Conservation (phyloP, 495 filamentous ascomycete species). For the Acidomyces sp. region DNA sequence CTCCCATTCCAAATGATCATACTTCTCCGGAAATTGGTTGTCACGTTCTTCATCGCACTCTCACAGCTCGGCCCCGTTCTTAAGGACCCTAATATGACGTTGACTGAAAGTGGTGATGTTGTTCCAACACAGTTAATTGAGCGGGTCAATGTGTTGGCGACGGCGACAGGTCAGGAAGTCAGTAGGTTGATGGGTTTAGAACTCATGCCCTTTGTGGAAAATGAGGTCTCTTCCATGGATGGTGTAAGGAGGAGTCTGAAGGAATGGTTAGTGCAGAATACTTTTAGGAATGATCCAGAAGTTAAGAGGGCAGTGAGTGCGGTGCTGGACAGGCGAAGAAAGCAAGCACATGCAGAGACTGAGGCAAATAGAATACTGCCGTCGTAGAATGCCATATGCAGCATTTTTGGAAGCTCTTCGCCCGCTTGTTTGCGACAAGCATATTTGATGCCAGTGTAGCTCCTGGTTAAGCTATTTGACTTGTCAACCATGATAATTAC, state of each 20-base stretch:
- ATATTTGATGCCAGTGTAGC: too few species aligned
- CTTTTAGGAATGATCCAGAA: conserved; percentile 28
- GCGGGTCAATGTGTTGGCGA: conserved; percentile 40
- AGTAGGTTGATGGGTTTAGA: conserved; percentile 59
- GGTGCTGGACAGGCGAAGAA: conserved; percentile 23
- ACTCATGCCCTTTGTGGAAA: conserved; percentile 67
- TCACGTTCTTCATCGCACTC: conserved; percentile 83
- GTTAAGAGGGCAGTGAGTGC: conserved; percentile 29
- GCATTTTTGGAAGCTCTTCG: too few species aligned
- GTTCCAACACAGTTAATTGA: conserved; percentile 38
- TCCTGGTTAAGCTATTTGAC: too few species aligned
- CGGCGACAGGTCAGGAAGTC: conserved; percentile 51
- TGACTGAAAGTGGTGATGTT: conserved; percentile 22
- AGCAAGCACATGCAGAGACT: conserved; percentile 1
- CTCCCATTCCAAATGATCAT: conserved; percentile 78
- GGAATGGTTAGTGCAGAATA: conserved; percentile 33
- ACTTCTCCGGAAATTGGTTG: conserved; percentile 59
- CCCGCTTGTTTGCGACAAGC: too few species aligned
- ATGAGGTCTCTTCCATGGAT: conserved; percentile 41
- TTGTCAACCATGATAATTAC: too few species aligned
- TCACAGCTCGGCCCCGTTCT: conserved; percentile 65
- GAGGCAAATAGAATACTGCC: too few species aligned
- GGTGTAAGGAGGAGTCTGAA: conserved; percentile 25
- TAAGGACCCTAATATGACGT: conserved; percentile 20
- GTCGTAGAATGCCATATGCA: too few species aligned